Evolutionary conservation across 1,139 yeast species (phyloP).

Genomic region (Geotrichum histeridarum): DNA sequence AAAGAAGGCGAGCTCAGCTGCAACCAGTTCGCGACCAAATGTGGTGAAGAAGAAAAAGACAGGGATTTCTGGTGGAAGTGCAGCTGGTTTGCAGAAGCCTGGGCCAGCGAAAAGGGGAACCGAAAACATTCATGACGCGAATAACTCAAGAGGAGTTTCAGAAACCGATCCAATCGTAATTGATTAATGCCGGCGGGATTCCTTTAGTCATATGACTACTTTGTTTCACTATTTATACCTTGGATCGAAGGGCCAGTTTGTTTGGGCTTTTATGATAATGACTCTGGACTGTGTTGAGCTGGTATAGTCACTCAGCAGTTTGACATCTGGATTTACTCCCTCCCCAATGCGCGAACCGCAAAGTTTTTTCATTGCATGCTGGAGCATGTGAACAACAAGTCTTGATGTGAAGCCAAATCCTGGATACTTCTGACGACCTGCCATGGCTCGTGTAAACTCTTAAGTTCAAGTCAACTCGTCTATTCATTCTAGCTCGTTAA

Average conservation of each 20-base stretch:
- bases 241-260: background rate
- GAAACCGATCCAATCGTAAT: conserved; percentile 11
- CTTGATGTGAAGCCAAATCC: too few relatives aligned
- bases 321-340: too few relatives aligned
- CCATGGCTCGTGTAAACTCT: too few relatives aligned
- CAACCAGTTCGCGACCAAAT: background rate
- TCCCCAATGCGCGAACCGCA: too few relatives aligned
- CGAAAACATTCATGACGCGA: conserved; percentile 4
- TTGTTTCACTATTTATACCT: background rate
- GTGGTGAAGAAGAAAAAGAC: background rate
- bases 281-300: too few relatives aligned
- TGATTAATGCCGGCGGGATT: background rate
- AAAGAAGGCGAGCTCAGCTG: background rate
- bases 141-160: background rate
- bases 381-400: too few relatives aligned
- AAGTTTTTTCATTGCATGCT: too few relatives aligned
- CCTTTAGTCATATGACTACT: background rate
- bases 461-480: too few relatives aligned
- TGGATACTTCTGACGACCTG: too few relatives aligned
- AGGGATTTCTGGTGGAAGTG: background rate
- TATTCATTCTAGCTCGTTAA: too few relatives aligned
- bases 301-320: too few relatives aligned
- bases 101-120: background rate
- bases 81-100: background rate
- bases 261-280: too few relatives aligned